These are phyloP conservation scores for Crithidia bombi DNA, from an alignment of 208 protist species.

Conservation along the genomic window DNA sequence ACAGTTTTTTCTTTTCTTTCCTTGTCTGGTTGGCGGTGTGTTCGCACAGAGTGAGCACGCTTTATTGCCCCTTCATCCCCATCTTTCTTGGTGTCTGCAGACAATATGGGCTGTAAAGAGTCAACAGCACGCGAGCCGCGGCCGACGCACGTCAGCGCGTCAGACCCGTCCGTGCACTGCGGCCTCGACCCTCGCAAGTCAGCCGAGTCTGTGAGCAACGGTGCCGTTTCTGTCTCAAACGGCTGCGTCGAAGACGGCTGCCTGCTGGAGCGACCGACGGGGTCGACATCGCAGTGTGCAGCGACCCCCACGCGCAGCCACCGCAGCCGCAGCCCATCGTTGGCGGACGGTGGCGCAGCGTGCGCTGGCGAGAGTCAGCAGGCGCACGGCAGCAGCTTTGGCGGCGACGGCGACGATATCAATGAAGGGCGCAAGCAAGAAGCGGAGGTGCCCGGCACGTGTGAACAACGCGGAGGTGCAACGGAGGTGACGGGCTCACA, in stretches of 20 bases:
- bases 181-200: not conserved
- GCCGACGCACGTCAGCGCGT: not conserved
- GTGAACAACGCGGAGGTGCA: too few species aligned
- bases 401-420: not conserved
- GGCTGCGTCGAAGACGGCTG: not conserved
- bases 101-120: slow-evolving; percentile 20
- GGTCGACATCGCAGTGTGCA: not conserved
- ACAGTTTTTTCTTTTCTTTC: too few species aligned
- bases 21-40: too few species aligned
- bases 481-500: too few species aligned
- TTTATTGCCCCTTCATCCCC: too few species aligned
- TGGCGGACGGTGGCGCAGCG: not conserved
- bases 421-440: not conserved
- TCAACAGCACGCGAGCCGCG: slow-evolving; percentile 4
- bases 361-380: not conserved
- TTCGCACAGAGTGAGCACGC: too few species aligned
- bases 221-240: not conserved
- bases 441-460: not conserved
- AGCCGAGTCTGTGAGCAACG: not conserved
- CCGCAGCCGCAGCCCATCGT: not conserved
- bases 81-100: too few species aligned
- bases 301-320: not conserved
- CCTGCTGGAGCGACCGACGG: not conserved
- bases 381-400: not conserved
- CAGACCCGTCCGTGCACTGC: not conserved